These are phyloP conservation scores for Neltuma alba DNA, from an alignment of 306 rosid species.

Conservation along the genomic window DNA sequence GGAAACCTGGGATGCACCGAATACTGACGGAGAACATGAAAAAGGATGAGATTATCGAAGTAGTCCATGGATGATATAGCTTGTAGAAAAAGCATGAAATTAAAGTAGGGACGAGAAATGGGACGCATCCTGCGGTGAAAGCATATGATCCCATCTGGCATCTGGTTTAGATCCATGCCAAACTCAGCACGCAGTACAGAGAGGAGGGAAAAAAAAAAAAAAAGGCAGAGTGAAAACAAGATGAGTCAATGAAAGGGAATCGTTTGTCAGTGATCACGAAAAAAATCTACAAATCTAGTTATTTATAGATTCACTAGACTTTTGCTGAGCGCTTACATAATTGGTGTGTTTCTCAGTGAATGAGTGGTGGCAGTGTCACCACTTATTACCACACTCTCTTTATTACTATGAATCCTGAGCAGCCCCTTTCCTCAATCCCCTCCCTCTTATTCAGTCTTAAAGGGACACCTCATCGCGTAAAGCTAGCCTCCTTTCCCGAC, in stretches of 20 bases:
- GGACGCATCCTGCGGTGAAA: slow-evolving; percentile 7
- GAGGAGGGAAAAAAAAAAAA: not conserved
- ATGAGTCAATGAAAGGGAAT: not conserved
- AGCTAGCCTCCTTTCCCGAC: not conserved
- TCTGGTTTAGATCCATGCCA: not conserved
- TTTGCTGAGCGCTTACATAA: not conserved
- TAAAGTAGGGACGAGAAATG: not conserved
- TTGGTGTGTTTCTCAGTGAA: not conserved
- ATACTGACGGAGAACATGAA: too few species aligned
- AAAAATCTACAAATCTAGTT: not conserved
- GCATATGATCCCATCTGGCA: slow-evolving; percentile 9
- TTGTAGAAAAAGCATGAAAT: slow-evolving; percentile 19
- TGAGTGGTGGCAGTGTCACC: slow-evolving; percentile 13
- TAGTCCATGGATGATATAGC: not conserved
- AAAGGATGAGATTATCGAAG: not conserved
- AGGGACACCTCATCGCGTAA: not conserved
- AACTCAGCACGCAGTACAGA: not conserved
- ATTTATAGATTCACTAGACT: not conserved
- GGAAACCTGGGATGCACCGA: too few species aligned
- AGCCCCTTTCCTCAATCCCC: not conserved
- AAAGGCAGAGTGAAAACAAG: not conserved
- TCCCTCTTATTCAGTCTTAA: not conserved
- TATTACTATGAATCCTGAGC: not conserved
- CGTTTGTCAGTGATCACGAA: not conserved
- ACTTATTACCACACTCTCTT: slow-evolving; percentile 23